Base-by-base conservation (phyloP, 768 basidiomycete species). In the Grammothele lineata region DNA sequence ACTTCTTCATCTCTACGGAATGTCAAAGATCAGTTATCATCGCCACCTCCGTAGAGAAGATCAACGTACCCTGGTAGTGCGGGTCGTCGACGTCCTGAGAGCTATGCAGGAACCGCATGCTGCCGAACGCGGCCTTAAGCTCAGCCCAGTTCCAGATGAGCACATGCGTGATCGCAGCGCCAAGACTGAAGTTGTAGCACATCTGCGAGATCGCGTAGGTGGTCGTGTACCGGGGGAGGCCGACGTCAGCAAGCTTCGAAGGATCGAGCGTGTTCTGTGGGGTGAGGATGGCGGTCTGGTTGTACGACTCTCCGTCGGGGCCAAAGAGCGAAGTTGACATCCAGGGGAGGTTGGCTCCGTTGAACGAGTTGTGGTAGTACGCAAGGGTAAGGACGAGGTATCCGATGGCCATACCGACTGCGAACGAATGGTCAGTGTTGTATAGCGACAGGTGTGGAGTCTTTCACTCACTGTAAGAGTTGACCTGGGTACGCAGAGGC, bases 71-170 rank as follows among this genome's bases (percentile, higher is more conserved):
- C 59, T 69, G 61, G 51, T 72, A 76, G 59, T 76, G 76, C n/a
- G 71, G 71, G 53, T 77, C 76, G 43, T 76, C 70, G 22, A 76
- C 61, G 15, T 75, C 74, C 8, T 68, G 65, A 3, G 61, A 65
- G 4, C 47, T 39, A 19, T 63, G 59, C 39, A 74, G 38, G 61
- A 74, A 74, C 35, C 64, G 60, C 53, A 73, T 50, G 4, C 67
- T 65, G 3, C 71, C 71, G 40, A 76, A 75, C 9, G 74, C 74
- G 21, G 50, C 55, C 53, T 66, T 72, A 22, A 79, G 50, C 47
- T 80, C 76, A 5, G 62, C 62, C 75, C 74, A 77, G 53, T 78
- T 67, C 77, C 75, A 79, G 19, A 80, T 51, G 15, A 74, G 53
- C 9, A 80, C 62, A 48, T 73, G 75, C 3, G 72, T 74, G 27